Evolutionary conservation across 768 basidiomycete species (phyloP), one percentile per base, ranked within the genome.

Genomic region (Trametes cubensis): DNA sequence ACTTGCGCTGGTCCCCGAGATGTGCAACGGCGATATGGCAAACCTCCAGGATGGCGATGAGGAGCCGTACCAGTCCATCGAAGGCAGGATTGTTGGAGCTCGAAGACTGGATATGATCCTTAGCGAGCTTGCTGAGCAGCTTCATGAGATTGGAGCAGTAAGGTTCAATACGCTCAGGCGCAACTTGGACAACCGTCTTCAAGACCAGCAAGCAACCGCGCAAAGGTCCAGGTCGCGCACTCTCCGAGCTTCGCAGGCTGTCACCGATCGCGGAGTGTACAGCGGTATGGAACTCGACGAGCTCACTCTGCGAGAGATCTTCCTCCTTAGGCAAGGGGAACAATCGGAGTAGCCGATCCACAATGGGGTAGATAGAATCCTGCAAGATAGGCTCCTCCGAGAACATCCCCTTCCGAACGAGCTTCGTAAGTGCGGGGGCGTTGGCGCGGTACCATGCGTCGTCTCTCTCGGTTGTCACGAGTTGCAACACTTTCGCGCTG

Each of bases 121-220:
- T 95, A 54, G 88, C 84, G 23, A 96, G 80, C 71, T 90, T 92
- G 67, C 85, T 87, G 60, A 97, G 82, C 3, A 97, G 82, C 72
- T 90, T 94, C 78, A 95, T 86, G 25, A 99, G 80, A 7, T 83
- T 79, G 1, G 81, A 76, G 42, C 86, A 79, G 76, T 95, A 96
- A 1, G 83, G 79, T 66, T 98, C 94, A 41, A 95, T 85, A 40
- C 92, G 84, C 69, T 94, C 90, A 0, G 94, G 90, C 10, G 86
- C 81, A 39, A 88, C 83, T 62, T 88, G 85, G 8, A 95, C 87
- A 52, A 95, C 86, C 0, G 92, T 89, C 71, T 92, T 89, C 52
- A 98, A 80, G 82, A 99, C 89, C 59, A 94, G 81, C 23, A 99
- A 80, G 5, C 88, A 86, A 18, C 94, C 93, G 25, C 89, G 88